Conservation (phyloP, 2,329 filamentous ascomycete species). For the Lachnellula arida region DNA sequence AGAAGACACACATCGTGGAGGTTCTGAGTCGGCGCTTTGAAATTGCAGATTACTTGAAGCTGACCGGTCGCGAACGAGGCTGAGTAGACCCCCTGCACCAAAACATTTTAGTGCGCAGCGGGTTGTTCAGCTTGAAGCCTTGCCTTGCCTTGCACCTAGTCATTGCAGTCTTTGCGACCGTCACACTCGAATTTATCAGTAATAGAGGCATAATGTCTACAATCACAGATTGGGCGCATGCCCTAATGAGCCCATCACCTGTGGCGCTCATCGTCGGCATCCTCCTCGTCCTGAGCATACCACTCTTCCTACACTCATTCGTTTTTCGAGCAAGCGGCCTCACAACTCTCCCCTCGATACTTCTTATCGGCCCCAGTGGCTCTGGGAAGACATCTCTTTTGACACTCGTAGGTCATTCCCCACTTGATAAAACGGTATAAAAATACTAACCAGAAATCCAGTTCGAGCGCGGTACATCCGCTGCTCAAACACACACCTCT, state of each 20-base stretch:
- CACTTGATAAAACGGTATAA: slow-evolving; percentile 5
- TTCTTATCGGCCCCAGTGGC: slow-evolving; percentile 76
- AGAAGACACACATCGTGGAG: no score
- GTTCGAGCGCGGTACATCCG: slow-evolving; percentile 50
- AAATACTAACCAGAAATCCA: slow-evolving; percentile 7
- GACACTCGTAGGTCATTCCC: slow-evolving; percentile 55
- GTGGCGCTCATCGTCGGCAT: slow-evolving; percentile 63
- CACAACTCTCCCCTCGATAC: slow-evolving; percentile 66
- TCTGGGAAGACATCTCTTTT: slow-evolving; percentile 84
- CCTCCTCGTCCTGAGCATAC: slow-evolving; percentile 65
- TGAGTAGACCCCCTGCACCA: slow-evolving; percentile 1
- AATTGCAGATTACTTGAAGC: slow-evolving; percentile 2
- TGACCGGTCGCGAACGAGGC: slow-evolving; percentile 10
- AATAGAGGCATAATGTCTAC: slow-evolving; percentile 14
- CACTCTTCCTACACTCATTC: slow-evolving; percentile 71
- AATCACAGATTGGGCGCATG: slow-evolving; percentile 39
- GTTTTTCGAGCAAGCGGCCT: slow-evolving; percentile 63
- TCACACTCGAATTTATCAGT: not conserved
- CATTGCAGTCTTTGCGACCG: not conserved
- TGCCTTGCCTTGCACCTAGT: slow-evolving; percentile 2
- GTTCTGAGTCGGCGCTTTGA: not conserved
- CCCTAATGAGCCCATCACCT: slow-evolving; percentile 54
- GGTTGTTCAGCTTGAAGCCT: slow-evolving; percentile 6
- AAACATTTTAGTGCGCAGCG: not conserved
- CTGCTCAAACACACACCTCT: slow-evolving; percentile 50